Evolutionary conservation across 805 yeast genomes (phyloP).

Genomic region (Wickerhamiella slavikovae): DNA sequence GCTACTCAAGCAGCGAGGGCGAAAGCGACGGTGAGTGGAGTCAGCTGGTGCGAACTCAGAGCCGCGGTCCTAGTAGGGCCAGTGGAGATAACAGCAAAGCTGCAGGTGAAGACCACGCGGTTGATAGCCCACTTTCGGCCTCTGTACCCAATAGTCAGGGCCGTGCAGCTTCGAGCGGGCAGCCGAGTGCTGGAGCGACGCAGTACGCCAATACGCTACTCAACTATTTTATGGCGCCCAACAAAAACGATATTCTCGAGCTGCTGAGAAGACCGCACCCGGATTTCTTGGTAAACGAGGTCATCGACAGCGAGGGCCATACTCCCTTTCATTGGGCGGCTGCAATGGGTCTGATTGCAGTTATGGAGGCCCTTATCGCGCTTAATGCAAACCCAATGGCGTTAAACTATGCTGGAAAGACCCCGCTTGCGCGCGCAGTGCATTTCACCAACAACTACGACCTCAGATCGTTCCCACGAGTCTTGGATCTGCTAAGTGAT

Average conservation of each 20-base stretch:
- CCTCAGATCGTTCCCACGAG: conserved; percentile 55
- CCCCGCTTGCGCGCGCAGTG: conserved; percentile 69
- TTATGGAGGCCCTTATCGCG: conserved; percentile 53
- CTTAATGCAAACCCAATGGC: conserved; percentile 53
- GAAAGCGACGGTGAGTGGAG: too few relatives aligned
- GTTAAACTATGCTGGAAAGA: conserved; percentile 55
- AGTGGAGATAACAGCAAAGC: too few relatives aligned
- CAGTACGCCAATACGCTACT: conserved; percentile 27
- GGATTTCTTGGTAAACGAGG: conserved; percentile 50
- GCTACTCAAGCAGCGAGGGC: too few relatives aligned
- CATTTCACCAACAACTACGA: conserved; percentile 76
- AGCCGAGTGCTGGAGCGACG: conserved; percentile 12
- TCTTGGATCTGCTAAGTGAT: conserved; percentile 55
- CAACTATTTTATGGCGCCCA: conserved; percentile 35
- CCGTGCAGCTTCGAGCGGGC: background rate
- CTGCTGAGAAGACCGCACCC: conserved; percentile 43
- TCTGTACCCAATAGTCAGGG: too few relatives aligned
- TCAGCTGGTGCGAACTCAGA: too few relatives aligned
- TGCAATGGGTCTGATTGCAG: conserved; percentile 68
- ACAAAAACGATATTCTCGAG: conserved; percentile 39
- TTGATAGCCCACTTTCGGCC: too few relatives aligned
- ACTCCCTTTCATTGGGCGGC: conserved; percentile 96
- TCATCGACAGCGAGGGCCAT: conserved; percentile 87
- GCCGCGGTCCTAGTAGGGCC: too few relatives aligned
- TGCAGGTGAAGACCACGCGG: too few relatives aligned